Percentiles rank a stretch among this genome's conserved stretches.
These are phyloP conservation scores for Trichoderma asperellum DNA, from an alignment of 2,329 filamentous ascomycete species.

Conservation along the genomic window DNA sequence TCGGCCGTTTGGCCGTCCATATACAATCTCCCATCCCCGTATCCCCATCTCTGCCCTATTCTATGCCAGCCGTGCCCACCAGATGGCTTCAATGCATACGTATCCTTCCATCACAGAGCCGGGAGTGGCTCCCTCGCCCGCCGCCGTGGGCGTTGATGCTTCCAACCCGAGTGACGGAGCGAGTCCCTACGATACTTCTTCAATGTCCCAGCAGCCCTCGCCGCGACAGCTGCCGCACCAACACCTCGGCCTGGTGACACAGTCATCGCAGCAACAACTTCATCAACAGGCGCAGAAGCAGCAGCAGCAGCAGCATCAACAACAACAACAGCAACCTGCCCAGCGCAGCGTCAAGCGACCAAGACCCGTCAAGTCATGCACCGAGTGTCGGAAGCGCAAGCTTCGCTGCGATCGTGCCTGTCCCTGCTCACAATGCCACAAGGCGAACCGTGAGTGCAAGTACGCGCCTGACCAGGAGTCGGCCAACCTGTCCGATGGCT, in stretches of 20 bases:
- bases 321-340: slow-evolving; percentile 37
- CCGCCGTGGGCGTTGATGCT: slow-evolving; percentile 28
- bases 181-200: slow-evolving; percentile 26
- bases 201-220: slow-evolving; percentile 26
- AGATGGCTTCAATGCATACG: slow-evolving; percentile 25
- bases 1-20: slow-evolving; percentile 9
- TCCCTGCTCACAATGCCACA: slow-evolving; percentile 62
- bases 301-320: slow-evolving; percentile 34
- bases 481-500: slow-evolving; percentile 54
- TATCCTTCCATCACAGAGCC: slow-evolving; percentile 23
- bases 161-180: slow-evolving; percentile 27
- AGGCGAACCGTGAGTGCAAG: slow-evolving; percentile 57
- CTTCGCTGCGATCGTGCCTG: slow-evolving; percentile 59
- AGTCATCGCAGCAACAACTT: slow-evolving; percentile 32
- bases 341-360: slow-evolving; percentile 57
- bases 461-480: slow-evolving; percentile 56
- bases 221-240: slow-evolving; percentile 38
- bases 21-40: background rate
- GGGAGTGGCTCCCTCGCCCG: slow-evolving; percentile 9
- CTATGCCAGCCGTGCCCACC: slow-evolving; percentile 5
- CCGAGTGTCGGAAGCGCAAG: slow-evolving; percentile 61
- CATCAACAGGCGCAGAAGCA: slow-evolving; percentile 39
- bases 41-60: background rate
- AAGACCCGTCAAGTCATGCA: slow-evolving; percentile 60
- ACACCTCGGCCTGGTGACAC: slow-evolving; percentile 31